phyloP scores from a whole-genome alignment of 169 alveolate species.

The Plasmodium sp. region DNA sequence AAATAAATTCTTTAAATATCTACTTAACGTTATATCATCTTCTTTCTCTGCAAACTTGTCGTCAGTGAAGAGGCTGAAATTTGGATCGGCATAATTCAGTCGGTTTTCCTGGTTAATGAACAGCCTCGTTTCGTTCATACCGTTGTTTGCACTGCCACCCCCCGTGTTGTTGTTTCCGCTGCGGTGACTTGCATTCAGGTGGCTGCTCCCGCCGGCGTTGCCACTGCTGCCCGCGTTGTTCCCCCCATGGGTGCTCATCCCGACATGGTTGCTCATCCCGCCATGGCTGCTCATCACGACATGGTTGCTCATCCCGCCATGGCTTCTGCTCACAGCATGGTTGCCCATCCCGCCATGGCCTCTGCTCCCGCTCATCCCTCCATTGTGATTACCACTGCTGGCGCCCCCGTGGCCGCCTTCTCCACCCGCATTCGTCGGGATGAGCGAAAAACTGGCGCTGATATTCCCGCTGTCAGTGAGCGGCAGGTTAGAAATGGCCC shows the following conservation, averaged over 20 bases:
- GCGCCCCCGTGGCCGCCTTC: background rate
- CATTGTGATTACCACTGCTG: background rate
- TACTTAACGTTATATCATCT: constrained; percentile 58
- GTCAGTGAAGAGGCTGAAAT: constrained; percentile 35
- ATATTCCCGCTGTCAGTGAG: background rate
- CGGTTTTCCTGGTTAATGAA: constrained; percentile 24
- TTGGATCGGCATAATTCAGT: constrained; percentile 10
- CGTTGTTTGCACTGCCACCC: background rate
- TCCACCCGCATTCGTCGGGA: background rate
- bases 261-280: too few relatives aligned
- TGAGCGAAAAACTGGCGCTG: background rate
- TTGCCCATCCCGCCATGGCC: too few relatives aligned
- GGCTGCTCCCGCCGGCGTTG: background rate
- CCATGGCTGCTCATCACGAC: too few relatives aligned
- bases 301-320: too few relatives aligned
- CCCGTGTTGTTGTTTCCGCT: background rate
- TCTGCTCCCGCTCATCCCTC: background rate
- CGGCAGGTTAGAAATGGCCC: background rate
- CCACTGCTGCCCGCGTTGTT: constrained; percentile 1
- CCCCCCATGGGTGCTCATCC: background rate
- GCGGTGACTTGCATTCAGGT: background rate
- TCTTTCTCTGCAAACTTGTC: constrained; percentile 68
- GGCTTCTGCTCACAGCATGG: too few relatives aligned
- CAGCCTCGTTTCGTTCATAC: constrained; percentile 14
- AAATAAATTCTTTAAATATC: constrained; percentile 70